Conservation (phyloP, 2,329 filamentous ascomycete species). For the Cercospora nicotianae region DNA sequence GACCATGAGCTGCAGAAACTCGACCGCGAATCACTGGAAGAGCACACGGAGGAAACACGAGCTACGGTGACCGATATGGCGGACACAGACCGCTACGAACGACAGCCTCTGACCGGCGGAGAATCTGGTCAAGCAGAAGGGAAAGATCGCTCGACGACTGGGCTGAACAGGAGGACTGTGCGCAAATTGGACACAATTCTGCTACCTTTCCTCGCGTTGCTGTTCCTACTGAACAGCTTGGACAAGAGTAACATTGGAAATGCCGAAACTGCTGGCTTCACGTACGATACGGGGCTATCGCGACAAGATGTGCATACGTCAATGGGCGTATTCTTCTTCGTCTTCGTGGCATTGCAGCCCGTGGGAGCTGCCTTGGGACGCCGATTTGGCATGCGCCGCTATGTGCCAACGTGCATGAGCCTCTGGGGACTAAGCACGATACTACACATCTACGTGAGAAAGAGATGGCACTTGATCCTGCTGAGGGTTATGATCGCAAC, state of each 20-base stretch:
- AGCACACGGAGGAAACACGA: conserved; percentile 13
- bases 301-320: conserved; percentile 57
- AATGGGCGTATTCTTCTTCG: conserved; percentile 58
- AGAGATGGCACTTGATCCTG: conserved; percentile 50
- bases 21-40: conserved; percentile 16
- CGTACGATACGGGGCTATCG: conserved; percentile 54
- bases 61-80: background rate
- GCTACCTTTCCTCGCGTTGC: conserved; percentile 52
- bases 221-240: conserved; percentile 56
- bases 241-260: conserved; percentile 58
- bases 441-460: conserved; percentile 49
- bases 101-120: conserved; percentile 7
- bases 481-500: conserved; percentile 50
- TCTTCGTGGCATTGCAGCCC: conserved; percentile 60
- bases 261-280: conserved; percentile 61
- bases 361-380: conserved; percentile 58
- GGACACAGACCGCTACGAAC: background rate
- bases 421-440: conserved; percentile 54
- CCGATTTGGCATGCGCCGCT: conserved; percentile 56
- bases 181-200: conserved; percentile 53
- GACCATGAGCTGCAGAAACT: conserved; percentile 22
- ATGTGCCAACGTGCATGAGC: conserved; percentile 60
- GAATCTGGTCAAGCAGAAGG: background rate
- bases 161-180: conserved; percentile 41
- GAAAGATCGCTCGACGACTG: background rate